These are phyloP conservation scores for Solidago caesia DNA, from an alignment of 129 eudicot species.

Conservation along the genomic window DNA sequence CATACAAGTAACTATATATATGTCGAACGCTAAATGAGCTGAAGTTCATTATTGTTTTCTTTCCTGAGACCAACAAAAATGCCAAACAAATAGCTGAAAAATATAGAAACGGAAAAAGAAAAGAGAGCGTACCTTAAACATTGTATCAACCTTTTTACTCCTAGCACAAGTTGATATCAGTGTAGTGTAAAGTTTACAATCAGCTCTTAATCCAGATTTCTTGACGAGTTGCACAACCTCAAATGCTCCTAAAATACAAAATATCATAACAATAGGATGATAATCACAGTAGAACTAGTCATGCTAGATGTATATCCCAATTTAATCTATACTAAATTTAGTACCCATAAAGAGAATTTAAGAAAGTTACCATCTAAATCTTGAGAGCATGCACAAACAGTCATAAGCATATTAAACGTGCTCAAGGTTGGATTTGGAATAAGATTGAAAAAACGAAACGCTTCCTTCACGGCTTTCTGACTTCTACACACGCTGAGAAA, in stretches of 20 bases:
- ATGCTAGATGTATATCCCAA: slow-evolving; percentile 2
- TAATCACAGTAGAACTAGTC: slow-evolving; percentile 2
- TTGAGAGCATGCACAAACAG: slow-evolving; percentile 78
- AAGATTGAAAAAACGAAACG: slow-evolving; percentile 77
- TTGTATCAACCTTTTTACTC: slow-evolving; percentile 89
- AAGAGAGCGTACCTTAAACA: slow-evolving; percentile 72
- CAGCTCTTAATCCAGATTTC: slow-evolving; percentile 76
- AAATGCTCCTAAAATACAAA: slow-evolving; percentile 69
- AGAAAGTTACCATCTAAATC: slow-evolving; percentile 66
- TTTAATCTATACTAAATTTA: neutral
- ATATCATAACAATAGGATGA: slow-evolving; percentile 2
- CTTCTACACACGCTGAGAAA: slow-evolving; percentile 64
- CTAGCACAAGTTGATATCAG: slow-evolving; percentile 92
- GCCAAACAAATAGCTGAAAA: neutral
- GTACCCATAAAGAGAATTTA: neutral
- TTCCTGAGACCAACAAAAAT: slow-evolving; percentile 11
- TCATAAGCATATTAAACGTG: slow-evolving; percentile 93
- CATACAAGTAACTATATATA: neutral
- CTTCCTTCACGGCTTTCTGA: slow-evolving; percentile 85
- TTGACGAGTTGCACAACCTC: slow-evolving; percentile 67
- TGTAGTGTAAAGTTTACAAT: slow-evolving; percentile 94
- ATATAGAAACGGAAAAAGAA: neutral
- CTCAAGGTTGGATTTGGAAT: slow-evolving; percentile 84
- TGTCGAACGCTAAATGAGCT: slow-evolving; percentile 13
- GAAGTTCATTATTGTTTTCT: neutral